A percentile compares a stretch with the other conserved stretches of the same genome.
These are phyloP conservation scores for Paecilomyces variotii DNA, from an alignment of 2,329 filamentous ascomycete genomes.

Conservation along the genomic window DNA sequence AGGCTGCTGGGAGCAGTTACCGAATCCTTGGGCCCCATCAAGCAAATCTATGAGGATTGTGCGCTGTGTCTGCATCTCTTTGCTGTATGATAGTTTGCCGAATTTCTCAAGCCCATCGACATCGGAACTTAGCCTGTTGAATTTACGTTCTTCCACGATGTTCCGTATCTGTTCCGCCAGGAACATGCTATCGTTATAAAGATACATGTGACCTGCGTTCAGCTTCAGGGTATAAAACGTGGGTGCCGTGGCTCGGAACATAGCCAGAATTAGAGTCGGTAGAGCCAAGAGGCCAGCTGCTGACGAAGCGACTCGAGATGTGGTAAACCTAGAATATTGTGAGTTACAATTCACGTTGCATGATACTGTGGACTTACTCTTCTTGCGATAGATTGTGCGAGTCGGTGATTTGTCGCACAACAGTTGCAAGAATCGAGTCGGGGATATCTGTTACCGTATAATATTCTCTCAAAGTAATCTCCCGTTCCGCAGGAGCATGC, in stretches of 20 bases:
- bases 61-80: slow-evolving; percentile 58
- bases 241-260: slow-evolving; percentile 43
- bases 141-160: slow-evolving; percentile 39
- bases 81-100: slow-evolving; percentile 53
- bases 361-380: slow-evolving; percentile 21
- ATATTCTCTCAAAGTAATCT: slow-evolving; percentile 72
- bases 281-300: slow-evolving; percentile 37
- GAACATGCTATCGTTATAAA: slow-evolving; percentile 57
- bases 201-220: slow-evolving; percentile 51
- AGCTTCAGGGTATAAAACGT: slow-evolving; percentile 38
- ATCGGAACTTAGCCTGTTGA: slow-evolving; percentile 46
- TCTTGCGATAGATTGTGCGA: slow-evolving; percentile 29
- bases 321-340: slow-evolving; percentile 18
- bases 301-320: slow-evolving; percentile 32
- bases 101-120: slow-evolving; percentile 50
- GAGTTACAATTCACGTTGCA: background rate
- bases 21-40: slow-evolving; percentile 56
- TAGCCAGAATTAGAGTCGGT: slow-evolving; percentile 40
- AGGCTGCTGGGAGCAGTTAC: slow-evolving; percentile 50
- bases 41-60: slow-evolving; percentile 56
- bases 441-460: slow-evolving; percentile 88
- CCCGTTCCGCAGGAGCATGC: slow-evolving; percentile 34
- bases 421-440: slow-evolving; percentile 54
- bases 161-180: slow-evolving; percentile 47
- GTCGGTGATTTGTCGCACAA: slow-evolving; percentile 35